Evolutionary conservation across 2,329 filamentous ascomycete genomes (phyloP).

Genomic region (Fusarium sp.): DNA sequence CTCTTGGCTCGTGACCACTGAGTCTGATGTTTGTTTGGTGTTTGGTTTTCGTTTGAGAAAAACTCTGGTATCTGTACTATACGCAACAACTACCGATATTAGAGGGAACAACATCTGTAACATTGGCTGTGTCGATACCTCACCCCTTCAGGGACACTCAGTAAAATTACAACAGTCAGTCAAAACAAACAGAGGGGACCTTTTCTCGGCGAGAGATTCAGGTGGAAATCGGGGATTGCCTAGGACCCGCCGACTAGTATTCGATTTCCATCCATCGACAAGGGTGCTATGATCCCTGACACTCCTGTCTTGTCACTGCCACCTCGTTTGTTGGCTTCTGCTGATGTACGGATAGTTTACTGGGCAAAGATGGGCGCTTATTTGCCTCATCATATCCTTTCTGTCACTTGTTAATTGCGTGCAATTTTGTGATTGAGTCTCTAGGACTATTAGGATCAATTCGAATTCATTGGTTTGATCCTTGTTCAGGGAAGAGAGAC

Average conservation of each 20-base stretch:
- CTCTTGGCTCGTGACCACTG: conserved; percentile 20
- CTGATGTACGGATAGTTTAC: neutral
- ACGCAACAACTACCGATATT: neutral
- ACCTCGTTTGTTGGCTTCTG: conserved; percentile 1
- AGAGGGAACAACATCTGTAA: conserved; percentile 20
- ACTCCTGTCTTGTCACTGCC: conserved; percentile 1
- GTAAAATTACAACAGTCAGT: conserved; percentile 18
- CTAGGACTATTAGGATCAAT: conserved; percentile 11
- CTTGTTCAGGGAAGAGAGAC: neutral
- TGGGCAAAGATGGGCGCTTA: conserved; percentile 20
- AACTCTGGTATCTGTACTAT: neutral
- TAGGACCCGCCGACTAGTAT: conserved; percentile 27
- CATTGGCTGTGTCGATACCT: conserved; percentile 7
- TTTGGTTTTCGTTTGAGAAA: conserved; percentile 9
- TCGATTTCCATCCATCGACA: conserved; percentile 29
- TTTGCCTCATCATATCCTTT: conserved; percentile 13
- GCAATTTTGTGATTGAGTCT: neutral
- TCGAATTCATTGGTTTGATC: neutral
- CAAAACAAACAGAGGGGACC: conserved; percentile 10
- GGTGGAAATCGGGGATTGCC: conserved; percentile 31
- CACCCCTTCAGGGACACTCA: conserved; percentile 1
- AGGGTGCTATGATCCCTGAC: conserved; percentile 19
- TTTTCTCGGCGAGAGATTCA: conserved; percentile 30
- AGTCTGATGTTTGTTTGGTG: conserved; percentile 11
- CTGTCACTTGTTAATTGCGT: neutral